Percentiles rank a stretch among this genome's conserved stretches.
These are phyloP conservation scores for Colletotrichum phormii DNA, from an alignment of 2,329 filamentous ascomycete genomes.

Conservation along the genomic window DNA sequence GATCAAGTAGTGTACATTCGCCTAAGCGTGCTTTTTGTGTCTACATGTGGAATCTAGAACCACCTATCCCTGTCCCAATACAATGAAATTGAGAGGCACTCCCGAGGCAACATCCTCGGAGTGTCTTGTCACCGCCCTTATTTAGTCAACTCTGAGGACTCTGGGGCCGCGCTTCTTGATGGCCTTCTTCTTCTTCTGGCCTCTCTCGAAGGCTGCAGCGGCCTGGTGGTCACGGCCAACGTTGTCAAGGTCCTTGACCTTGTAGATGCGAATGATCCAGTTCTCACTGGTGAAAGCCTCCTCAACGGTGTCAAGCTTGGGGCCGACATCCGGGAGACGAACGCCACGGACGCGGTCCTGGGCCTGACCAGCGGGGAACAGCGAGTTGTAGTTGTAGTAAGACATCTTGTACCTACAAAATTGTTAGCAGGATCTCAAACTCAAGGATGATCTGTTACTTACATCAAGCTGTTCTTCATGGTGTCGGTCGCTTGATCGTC, in stretches of 20 bases:
- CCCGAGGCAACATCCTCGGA: constrained; percentile 20
- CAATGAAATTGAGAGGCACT: constrained; percentile 27
- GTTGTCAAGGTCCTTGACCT: constrained; percentile 99
- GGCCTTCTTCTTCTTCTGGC: constrained; percentile 85
- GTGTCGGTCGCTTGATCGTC: constrained; percentile 93
- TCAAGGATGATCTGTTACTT: constrained; percentile 55
- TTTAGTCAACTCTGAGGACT: constrained; percentile 78
- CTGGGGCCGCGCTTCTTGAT: constrained; percentile 79
- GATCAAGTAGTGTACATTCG: constrained; percentile 48
- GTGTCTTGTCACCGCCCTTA: not conserved
- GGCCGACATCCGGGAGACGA: constrained; percentile 84
- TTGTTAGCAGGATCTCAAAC: constrained; percentile 41
- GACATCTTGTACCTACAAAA: constrained; percentile 96
- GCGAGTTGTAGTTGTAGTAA: constrained; percentile 94
- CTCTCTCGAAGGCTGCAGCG: constrained; percentile 77
- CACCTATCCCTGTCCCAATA: constrained; percentile 33
- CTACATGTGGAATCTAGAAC: constrained; percentile 39
- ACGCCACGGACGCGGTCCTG: constrained; percentile 88
- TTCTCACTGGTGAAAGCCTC: constrained; percentile 99
- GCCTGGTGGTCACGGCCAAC: constrained; percentile 86
- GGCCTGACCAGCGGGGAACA: constrained; percentile 93
- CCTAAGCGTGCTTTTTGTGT: constrained; percentile 46
- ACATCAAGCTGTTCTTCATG: constrained; percentile 99
- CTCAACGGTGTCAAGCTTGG: constrained; percentile 88
- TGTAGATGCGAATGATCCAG: constrained; percentile 99